These are phyloP conservation scores for Microascus cirrosus DNA, from an alignment of 2,329 filamentous ascomycete genomes.

Conservation along the genomic window DNA sequence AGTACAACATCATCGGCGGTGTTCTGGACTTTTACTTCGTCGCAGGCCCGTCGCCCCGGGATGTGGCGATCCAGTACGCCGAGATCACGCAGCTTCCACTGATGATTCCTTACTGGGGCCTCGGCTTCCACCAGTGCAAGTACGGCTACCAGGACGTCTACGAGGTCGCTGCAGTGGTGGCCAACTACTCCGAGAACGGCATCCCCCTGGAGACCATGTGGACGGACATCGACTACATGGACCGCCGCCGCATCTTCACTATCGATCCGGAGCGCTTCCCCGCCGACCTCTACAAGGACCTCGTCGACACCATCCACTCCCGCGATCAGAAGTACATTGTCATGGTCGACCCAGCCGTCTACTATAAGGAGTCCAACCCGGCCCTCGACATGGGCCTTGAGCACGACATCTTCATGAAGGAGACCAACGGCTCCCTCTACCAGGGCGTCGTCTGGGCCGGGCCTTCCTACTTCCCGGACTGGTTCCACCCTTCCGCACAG, in stretches of 20 bases:
- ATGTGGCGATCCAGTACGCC: constrained; percentile 48
- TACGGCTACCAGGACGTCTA: constrained; percentile 56
- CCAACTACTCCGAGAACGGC: constrained; percentile 52
- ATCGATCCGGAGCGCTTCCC: constrained; percentile 36
- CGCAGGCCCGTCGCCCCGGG: constrained; percentile 44
- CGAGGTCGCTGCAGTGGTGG: constrained; percentile 54
- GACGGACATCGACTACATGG: constrained; percentile 33
- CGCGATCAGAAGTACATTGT: constrained; percentile 60
- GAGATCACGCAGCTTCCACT: constrained; percentile 43
- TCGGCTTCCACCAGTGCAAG: constrained; percentile 50
- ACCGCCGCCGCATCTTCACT: constrained; percentile 10
- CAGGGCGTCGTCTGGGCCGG: constrained; percentile 70
- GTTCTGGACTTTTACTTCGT: constrained; percentile 63
- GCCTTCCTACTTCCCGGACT: constrained; percentile 62
- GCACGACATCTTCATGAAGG: constrained; percentile 35
- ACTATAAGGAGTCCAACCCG: constrained; percentile 33
- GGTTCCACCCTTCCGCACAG: constrained; percentile 52
- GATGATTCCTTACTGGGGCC: constrained; percentile 54
- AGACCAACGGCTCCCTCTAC: constrained; percentile 44
- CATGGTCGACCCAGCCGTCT: constrained; percentile 65
- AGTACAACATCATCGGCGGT: constrained; percentile 71
- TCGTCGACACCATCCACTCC: constrained; percentile 55
- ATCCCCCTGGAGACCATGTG: constrained; percentile 50
- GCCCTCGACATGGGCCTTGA: constrained; percentile 27
- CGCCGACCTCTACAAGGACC: constrained; percentile 47